These are phyloP conservation scores for Articulospora tetracladia DNA, from an alignment of 495 filamentous ascomycete species.

Conservation along the genomic window DNA sequence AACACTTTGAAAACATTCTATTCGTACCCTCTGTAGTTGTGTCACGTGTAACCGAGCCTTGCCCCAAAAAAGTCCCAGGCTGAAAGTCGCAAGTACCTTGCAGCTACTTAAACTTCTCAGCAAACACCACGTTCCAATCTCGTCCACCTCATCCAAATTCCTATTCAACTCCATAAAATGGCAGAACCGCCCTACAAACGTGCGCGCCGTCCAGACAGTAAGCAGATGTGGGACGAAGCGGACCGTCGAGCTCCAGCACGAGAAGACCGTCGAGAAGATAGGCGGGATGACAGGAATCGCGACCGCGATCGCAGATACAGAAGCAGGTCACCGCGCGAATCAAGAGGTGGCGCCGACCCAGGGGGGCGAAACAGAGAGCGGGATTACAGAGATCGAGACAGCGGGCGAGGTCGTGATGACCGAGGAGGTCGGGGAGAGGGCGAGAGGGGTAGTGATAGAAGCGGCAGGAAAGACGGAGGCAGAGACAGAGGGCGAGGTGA, in stretches of 20 bases:
- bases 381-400: background rate
- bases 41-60: too few relatives aligned
- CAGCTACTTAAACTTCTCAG: too few relatives aligned
- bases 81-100: too few relatives aligned
- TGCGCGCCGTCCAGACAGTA: slow-evolving; percentile 36
- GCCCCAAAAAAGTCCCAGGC: too few relatives aligned
- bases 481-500: slow-evolving; percentile 3
- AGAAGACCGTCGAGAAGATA: slow-evolving; percentile 20
- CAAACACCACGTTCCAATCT: too few relatives aligned
- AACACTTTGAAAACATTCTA: too few relatives aligned
- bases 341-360: slow-evolving; percentile 4
- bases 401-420: slow-evolving; percentile 1
- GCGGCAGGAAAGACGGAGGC: slow-evolving; percentile 7
- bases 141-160: too few relatives aligned
- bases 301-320: slow-evolving; percentile 16
- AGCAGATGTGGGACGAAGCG: slow-evolving; percentile 40
- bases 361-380: background rate
- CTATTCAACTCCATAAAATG: slow-evolving; percentile 22
- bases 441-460: slow-evolving; percentile 8
- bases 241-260: slow-evolving; percentile 27
- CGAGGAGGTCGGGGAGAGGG: slow-evolving; percentile 7
- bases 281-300: slow-evolving; percentile 15
- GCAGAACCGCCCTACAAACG: slow-evolving; percentile 29
- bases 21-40: too few relatives aligned
- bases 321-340: slow-evolving; percentile 11